Conservation (phyloP, 164 flowering plant species). For the Berberis vulgaris region DNA sequence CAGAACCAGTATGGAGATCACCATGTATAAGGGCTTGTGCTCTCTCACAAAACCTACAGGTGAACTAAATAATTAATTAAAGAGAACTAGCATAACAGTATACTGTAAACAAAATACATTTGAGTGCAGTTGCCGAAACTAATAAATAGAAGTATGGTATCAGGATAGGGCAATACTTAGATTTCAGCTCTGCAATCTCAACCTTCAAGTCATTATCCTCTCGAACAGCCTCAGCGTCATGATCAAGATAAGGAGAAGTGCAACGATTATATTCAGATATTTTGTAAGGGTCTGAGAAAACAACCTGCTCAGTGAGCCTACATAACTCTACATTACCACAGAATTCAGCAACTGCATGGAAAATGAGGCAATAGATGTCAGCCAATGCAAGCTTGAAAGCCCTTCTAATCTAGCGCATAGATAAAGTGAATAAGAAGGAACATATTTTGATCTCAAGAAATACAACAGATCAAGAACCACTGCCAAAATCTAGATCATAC, state of each 20-base stretch:
- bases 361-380: constrained; percentile 7
- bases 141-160: not conserved
- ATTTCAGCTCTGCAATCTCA: constrained; percentile 86
- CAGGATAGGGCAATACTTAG: constrained; percentile 36
- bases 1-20: constrained; percentile 92
- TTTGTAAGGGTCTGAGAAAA: constrained; percentile 92
- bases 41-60: constrained; percentile 80
- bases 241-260: constrained; percentile 88
- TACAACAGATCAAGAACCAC: too few species aligned
- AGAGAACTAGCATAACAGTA: not conserved
- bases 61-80: not conserved
- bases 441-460: too few species aligned
- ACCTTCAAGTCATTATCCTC: constrained; percentile 69
- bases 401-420: too few species aligned
- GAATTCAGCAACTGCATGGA: constrained; percentile 76
- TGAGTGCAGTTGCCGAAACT: not conserved
- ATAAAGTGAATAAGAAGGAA: too few species aligned
- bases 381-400: too few species aligned
- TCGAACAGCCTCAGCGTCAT: constrained; percentile 68
- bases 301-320: constrained; percentile 91
- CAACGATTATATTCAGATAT: constrained; percentile 65
- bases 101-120: not conserved
- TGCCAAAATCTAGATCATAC: too few species aligned
- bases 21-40: constrained; percentile 95
- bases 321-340: constrained; percentile 84